Conservation (phyloP, 169 alveolate genomes). For the Cryptosporidium tyzzeri region DNA sequence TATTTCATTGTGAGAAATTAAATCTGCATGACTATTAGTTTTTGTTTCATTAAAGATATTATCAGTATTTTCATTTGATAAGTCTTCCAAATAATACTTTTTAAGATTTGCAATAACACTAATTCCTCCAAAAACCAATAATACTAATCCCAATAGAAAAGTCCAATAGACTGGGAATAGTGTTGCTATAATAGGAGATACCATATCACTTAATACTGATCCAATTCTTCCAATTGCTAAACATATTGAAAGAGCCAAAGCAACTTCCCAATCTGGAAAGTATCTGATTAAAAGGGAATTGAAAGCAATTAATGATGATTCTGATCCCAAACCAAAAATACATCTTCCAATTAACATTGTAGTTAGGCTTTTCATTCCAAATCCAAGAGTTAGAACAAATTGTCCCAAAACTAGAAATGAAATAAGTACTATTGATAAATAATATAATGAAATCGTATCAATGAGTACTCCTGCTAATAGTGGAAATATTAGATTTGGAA, state of each 20-base stretch:
- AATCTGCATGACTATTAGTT: conserved; percentile 13
- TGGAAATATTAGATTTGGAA: conserved; percentile 65
- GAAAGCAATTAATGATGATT: conserved; percentile 62
- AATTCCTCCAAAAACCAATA: conserved; percentile 50
- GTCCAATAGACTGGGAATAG: conserved; percentile 74
- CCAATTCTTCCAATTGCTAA: conserved; percentile 75
- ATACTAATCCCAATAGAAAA: conserved; percentile 30
- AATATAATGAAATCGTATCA: conserved; percentile 61
- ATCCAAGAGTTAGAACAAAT: conserved; percentile 42
- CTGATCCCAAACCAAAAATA: conserved; percentile 69
- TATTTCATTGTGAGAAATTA: conserved; percentile 30
- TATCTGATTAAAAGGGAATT: conserved; percentile 61
- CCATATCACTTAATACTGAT: conserved; percentile 72
- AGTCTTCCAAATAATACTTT: conserved; percentile 42
- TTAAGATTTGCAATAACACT: conserved; percentile 54
- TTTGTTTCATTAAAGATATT: conserved; percentile 16
- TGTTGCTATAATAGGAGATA: conserved; percentile 71
- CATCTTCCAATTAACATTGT: conserved; percentile 66
- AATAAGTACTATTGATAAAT: conserved; percentile 42
- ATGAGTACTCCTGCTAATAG: conserved; percentile 60
- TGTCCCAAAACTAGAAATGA: conserved; percentile 49
- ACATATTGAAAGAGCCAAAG: conserved; percentile 65
- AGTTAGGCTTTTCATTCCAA: conserved; percentile 55
- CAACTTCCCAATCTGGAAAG: conserved; percentile 73
- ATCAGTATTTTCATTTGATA: conserved; percentile 1